Conservation (phyloP, 208 protist species). For the Tetramitus jugosus region DNA sequence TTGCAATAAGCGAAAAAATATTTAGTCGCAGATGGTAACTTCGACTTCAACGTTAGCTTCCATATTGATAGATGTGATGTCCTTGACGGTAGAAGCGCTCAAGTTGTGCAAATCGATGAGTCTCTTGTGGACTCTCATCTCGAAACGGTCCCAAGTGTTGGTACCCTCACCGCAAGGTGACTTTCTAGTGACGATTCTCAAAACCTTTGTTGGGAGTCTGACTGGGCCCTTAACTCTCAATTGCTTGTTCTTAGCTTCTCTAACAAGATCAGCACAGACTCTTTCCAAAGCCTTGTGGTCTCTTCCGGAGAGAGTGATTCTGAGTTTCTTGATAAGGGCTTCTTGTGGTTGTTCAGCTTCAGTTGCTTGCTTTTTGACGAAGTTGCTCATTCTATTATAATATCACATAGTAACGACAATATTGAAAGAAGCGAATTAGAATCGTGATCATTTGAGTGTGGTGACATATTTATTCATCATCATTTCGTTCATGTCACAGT, state of each 20-base stretch:
- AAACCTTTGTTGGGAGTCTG: constrained; percentile 93
- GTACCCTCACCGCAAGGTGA: constrained; percentile 99
- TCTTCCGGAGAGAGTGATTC: constrained; percentile 92
- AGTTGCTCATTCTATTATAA: neutral
- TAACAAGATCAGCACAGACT: constrained; percentile 82
- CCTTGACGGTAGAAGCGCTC: constrained; percentile 53
- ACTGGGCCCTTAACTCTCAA: constrained; percentile 89
- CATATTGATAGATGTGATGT: constrained; percentile 60
- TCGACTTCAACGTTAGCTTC: constrained; percentile 71
- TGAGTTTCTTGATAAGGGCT: constrained; percentile 61
- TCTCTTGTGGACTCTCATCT: constrained; percentile 99
- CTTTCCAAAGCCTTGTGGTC: constrained; percentile 94
- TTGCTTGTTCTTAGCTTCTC: constrained; percentile 83
- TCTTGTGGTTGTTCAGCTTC: neutral
- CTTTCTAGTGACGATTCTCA: constrained; percentile 96
- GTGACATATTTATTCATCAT: too few species aligned
- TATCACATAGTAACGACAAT: too few species aligned
- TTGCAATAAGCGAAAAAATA: too few species aligned
- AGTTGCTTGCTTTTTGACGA: neutral
- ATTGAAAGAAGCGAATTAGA: too few species aligned
- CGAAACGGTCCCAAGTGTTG: constrained; percentile 98
- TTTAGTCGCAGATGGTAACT: constrained; percentile 60
- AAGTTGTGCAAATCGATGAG: constrained; percentile 91
- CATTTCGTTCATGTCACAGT: too few species aligned
- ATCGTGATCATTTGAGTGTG: too few species aligned